Base-by-base conservation (phyloP, 2,329 filamentous ascomycete genomes). In the Bretziella fagacearum region DNA sequence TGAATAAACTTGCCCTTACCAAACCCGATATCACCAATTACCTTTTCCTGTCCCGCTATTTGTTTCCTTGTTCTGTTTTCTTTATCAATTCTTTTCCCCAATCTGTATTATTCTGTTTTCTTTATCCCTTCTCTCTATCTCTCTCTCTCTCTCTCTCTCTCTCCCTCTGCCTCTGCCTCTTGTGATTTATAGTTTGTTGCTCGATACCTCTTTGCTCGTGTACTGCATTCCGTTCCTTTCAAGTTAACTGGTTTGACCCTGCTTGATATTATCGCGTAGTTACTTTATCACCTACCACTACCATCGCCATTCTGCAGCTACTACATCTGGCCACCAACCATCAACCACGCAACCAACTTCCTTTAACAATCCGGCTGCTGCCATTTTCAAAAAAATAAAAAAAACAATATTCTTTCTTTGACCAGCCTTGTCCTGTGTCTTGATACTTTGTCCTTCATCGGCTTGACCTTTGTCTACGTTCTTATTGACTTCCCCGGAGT, bases 231-330 rank as follows among this genome's bases (percentile, higher is more conserved):
- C 18, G n/a, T 35, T 44, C 32, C 30, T 35, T 46, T n/a, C 18
- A 25, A 17, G 18, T 41, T 32, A 32, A 13, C 20, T 42, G 17
- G 26, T 17, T 32, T 32, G 25, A 32, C 20, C 26, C 41, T 39
- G 26, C 41, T 44, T 44, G 41, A 44, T 44, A 15, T 44, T 44
- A 44, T 44, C 41, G 41, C 41, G 26, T 32, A 32, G 26, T 22
- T 22, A 23, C 15, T 32, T 15, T 10, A 6, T 32, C 15, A 29
- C 15, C n/a, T 6, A 30, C 41, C 15, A 30, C 25, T 8, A 30
- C 15, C 8, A 26, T 25, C n/a, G 20, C 25, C 25, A 23, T 41
- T 23, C 13, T 25, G 39, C 39, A 41, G n/a, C 13, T 43, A 17
- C 40, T 10, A 25, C 25, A 43, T 29, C 25, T 18, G 25, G 20